Base-by-base conservation (phyloP, 2,329 filamentous ascomycete species). In the Apiospora kogelbergensis region DNA sequence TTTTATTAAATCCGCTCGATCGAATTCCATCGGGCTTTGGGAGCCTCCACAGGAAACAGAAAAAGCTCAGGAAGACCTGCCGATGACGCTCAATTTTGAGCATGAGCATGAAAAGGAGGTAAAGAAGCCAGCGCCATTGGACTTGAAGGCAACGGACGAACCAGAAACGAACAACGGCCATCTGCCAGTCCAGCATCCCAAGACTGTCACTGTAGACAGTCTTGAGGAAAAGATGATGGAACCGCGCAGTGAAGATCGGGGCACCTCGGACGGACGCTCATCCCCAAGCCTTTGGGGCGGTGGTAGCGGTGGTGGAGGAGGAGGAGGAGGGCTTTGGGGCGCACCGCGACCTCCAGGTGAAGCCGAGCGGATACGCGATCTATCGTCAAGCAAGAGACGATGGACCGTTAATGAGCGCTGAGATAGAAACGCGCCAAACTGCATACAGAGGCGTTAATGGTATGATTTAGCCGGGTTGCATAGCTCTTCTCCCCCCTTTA, bases 381-480 rank as follows among this genome's bases (percentile, higher is more conserved):
- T 81, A 68, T 82, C 80, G 42, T 79, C 81, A 24, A 79, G 81
- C 1, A 89, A 88, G 77, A 78, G 86, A 66, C 81, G 86, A 30
- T 89, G 87, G 87, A 88, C 86, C 26, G 82, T 88, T 5, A 87
- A 82, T 63, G 86, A 89, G 73, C 81, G 76, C 63, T 76, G 72
- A 68, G 30, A 60, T 37, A 20, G 17, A 30, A 33, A 33, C 22
- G 42, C 33, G 15, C 44, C 24, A 17, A 22, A 40, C 11, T 64
- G 15, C 63, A 65, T 65, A 33, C 7, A 37, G 53, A 37, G 53
- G 53, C 53, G 53, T 60, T 37, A 33, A 37, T 60, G 4, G 17
- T 20, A 60, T 33, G 20, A 60, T 15, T 37, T 10, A 22, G 53
- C 53, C 30, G 17, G 30, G 37, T n/a, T 60, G 53, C 53, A 60